These are phyloP conservation scores for Hyaloperonospora arabidopsidis DNA, from an alignment of 352 stramenopile genomes.

Conservation along the genomic window DNA sequence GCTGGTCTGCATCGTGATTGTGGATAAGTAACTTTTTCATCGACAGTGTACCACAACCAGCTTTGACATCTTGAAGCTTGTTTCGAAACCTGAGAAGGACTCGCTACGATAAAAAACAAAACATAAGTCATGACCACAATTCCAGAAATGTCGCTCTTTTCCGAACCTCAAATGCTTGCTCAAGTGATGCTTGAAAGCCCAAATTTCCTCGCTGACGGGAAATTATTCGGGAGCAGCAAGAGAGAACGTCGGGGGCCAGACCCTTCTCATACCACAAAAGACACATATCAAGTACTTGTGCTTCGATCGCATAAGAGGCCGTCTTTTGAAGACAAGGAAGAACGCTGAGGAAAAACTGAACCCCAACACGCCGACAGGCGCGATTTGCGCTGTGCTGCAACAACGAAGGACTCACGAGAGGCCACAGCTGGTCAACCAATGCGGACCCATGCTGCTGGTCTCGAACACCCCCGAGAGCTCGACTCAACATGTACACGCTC, in stretches of 20 bases:
- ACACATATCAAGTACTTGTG: constrained; percentile 35
- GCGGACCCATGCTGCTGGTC: constrained; percentile 21
- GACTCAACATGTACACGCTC: constrained; percentile 40
- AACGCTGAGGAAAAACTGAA: constrained; percentile 51
- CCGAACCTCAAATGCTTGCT: constrained; percentile 28
- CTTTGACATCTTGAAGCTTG: constrained; percentile 38
- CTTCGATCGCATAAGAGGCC: constrained; percentile 21
- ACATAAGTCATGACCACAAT: background rate
- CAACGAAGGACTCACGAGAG: constrained; percentile 33
- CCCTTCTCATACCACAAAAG: constrained; percentile 39
- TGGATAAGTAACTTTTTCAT: constrained; percentile 33
- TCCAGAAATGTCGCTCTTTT: background rate
- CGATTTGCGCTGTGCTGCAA: constrained; percentile 22
- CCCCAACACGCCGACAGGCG: constrained; percentile 24
- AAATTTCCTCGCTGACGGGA: constrained; percentile 28
- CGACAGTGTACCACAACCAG: constrained; percentile 15
- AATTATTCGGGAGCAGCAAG: constrained; percentile 36
- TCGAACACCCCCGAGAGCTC: constrained; percentile 45
- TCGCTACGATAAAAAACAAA: constrained; percentile 16
- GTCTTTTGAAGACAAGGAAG: constrained; percentile 21
- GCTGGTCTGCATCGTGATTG: constrained; percentile 27
- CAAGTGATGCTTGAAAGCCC: constrained; percentile 18
- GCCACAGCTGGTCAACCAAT: constrained; percentile 47
- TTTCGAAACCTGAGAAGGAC: constrained; percentile 31
- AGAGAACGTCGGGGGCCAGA: constrained; percentile 37